Base-by-base conservation (phyloP, 345 rosid species). In the Luvunga scandens region DNA sequence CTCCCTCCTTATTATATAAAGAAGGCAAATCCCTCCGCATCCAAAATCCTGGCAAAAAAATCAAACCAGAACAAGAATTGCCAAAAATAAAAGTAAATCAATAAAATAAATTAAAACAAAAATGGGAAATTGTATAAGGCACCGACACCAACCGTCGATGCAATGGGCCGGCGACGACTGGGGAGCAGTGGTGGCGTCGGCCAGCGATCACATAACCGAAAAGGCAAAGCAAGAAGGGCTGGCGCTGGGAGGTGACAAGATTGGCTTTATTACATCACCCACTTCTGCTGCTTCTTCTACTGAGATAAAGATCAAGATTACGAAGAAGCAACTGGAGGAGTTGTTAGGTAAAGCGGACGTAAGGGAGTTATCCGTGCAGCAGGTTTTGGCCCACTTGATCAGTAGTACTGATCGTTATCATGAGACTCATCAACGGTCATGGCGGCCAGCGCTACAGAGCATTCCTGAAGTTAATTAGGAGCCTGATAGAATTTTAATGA, bases 361-460 rank as follows among this genome's bases (percentile, higher is more conserved):
- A 69, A 83, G 83, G 69, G 84, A 80, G 72, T 48, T 85, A 65
- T 78, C 92, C 0, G 84, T 83, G 61, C 76, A 88, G 16, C 92
- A 86, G 42, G 87, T 87, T 64, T 57, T 89, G 59, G 78, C 79
- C 31, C 87, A 79, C 60, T 72, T 88, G 83, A 57, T 84, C 59
- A 73, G 57, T 19, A 53, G 7, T 18, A 53, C 6, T 5, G 57
- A 53, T n/a, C 76, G 42, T 16, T 70, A 66, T 65, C 69, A 33
- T 5, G 82, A 82, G 78, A 12, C 84, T 7, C 68, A 85, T 60
- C 88, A 81, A 24, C 78, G 81, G 75, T 69, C 92, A 0, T 91
- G 94, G 94, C 84, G 87, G 76, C 94, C 94, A 30, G 87, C 84
- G 60, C 64, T 91, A n/a, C 87, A 85, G 67, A 91, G 92, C 69